These are phyloP conservation scores for Arachnomyces sp. DNA, from an alignment of 2,329 filamentous ascomycete species.

Conservation along the genomic window DNA sequence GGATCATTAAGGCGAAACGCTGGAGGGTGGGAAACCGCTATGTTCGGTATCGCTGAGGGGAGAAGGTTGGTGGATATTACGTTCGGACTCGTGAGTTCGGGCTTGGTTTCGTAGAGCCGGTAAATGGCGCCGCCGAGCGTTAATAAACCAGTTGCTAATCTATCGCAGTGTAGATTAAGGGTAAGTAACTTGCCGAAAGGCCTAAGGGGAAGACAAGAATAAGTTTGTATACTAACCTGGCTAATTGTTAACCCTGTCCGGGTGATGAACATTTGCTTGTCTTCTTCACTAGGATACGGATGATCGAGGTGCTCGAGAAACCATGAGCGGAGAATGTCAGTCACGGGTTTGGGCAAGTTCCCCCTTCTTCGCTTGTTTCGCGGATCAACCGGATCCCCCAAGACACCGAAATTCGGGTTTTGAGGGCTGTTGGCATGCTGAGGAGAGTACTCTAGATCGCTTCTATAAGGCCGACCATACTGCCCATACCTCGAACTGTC, in stretches of 20 bases:
- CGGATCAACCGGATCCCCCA: constrained; percentile 30
- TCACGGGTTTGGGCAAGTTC: constrained; percentile 85
- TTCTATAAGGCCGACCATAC: constrained; percentile 20
- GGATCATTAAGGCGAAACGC: no score
- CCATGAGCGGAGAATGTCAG: constrained; percentile 73
- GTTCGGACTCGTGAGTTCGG: constrained; percentile 25
- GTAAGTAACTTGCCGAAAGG: constrained; percentile 6
- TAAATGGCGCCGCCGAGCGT: constrained; percentile 41
- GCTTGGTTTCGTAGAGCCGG: constrained; percentile 40
- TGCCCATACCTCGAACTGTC: constrained; percentile 16
- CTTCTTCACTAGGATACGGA: constrained; percentile 80
- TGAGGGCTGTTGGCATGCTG: constrained; percentile 22
- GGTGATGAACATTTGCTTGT: constrained; percentile 74
- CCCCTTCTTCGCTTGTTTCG: constrained; percentile 57
- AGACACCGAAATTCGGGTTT: constrained; percentile 31
- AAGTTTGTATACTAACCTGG: constrained; percentile 33
- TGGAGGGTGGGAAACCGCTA: constrained; percentile 6
- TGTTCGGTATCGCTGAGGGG: constrained; percentile 30
- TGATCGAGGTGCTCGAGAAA: constrained; percentile 69
- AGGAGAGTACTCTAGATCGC: constrained; percentile 28
- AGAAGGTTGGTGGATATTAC: constrained; percentile 25
- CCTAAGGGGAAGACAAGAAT: constrained; percentile 2
- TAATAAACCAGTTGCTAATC: constrained; percentile 50
- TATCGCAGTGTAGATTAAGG: constrained; percentile 14
- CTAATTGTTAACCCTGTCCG: constrained; percentile 72